phyloP scores from a whole-genome alignment of 306 rosid genomes.

The Rubus parviflorus region DNA sequence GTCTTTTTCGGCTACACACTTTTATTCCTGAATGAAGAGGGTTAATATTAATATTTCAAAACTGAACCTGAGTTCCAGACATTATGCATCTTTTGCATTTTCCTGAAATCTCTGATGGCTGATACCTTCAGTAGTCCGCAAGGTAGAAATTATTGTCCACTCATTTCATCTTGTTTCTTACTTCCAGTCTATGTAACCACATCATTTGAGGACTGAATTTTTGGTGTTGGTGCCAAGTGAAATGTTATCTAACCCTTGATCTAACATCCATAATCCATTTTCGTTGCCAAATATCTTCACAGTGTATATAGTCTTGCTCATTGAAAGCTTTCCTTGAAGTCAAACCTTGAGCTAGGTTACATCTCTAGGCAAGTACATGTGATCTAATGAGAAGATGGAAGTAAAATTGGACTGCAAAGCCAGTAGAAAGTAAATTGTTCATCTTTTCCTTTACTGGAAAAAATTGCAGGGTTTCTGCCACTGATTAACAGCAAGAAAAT shows the following conservation, averaged over 20 bases:
- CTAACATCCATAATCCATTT: background rate
- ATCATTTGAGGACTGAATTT: background rate
- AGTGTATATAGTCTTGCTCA: background rate
- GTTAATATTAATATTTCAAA: background rate
- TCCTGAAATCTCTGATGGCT: background rate
- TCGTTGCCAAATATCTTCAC: background rate
- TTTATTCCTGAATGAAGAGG: background rate
- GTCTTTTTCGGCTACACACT: background rate
- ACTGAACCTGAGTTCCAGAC: background rate
- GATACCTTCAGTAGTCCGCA: background rate
- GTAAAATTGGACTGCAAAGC: background rate
- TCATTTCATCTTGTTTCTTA: background rate
- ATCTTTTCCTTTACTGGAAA: background rate
- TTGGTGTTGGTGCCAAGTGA: background rate
- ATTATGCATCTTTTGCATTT: background rate
- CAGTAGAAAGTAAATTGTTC: background rate
- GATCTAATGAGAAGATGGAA: background rate
- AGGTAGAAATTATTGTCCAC: background rate
- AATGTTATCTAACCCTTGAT: background rate
- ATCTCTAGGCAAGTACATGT: background rate
- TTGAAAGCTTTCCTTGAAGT: conserved; percentile 12
- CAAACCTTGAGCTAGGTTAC: background rate
- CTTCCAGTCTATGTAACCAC: background rate
- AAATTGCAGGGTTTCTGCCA: background rate
- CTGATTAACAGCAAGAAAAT: background rate